These are phyloP conservation scores for Forsythia suspensa DNA, from an alignment of 257 asterid genomes.

Conservation along the genomic window DNA sequence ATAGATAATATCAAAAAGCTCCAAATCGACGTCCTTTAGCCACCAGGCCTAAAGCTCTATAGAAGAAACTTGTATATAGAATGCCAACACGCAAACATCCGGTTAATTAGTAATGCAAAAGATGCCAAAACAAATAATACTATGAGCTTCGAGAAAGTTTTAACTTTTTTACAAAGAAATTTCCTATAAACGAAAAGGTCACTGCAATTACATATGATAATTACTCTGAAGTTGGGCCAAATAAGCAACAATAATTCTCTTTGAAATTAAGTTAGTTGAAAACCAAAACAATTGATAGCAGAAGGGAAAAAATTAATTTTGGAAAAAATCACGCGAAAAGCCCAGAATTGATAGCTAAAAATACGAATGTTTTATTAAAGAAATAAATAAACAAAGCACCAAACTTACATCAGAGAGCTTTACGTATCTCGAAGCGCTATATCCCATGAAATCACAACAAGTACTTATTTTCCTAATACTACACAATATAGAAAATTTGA, in stretches of 20 bases:
- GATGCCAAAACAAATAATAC: background rate
- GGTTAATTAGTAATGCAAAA: conserved; percentile 16
- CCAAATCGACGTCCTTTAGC: conserved; percentile 89
- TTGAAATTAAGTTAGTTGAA: background rate
- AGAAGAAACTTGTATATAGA: conserved; percentile 78
- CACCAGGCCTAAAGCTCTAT: conserved; percentile 92
- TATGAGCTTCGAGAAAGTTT: background rate
- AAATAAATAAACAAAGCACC: background rate
- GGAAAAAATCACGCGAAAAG: background rate
- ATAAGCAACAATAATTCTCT: background rate
- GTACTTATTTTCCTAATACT: too few species aligned
- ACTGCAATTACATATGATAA: background rate
- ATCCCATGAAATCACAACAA: conserved; percentile 15
- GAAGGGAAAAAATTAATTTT: background rate
- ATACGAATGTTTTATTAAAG: conserved; percentile 4
- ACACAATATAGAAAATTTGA: too few species aligned
- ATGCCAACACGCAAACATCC: conserved; percentile 63
- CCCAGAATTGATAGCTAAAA: conserved; percentile 6
- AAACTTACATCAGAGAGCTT: conserved; percentile 86
- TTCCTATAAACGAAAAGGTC: background rate
- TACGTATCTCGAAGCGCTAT: conserved; percentile 81
- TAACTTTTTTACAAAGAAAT: background rate
- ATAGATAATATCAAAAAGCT: conserved; percentile 91
- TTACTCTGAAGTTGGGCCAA: background rate
- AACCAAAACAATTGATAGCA: background rate